These are phyloP conservation scores for Clitocybe nebularis DNA, from an alignment of 1,284 basidiomycete species.

Conservation along the genomic window DNA sequence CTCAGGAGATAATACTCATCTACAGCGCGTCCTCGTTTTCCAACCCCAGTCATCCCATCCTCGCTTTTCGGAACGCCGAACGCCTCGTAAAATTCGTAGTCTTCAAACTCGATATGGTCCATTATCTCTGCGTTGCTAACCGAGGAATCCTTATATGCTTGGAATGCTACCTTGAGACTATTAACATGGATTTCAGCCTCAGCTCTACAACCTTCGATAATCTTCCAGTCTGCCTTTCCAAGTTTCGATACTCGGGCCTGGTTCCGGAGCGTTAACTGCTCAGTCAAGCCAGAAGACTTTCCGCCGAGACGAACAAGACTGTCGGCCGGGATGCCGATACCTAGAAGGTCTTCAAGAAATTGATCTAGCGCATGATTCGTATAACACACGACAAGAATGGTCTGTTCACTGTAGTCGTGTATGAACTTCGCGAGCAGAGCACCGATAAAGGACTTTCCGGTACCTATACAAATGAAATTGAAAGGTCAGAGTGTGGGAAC, in stretches of 20 bases:
- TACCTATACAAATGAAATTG: slow-evolving; percentile 40
- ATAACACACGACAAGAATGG: slow-evolving; percentile 60
- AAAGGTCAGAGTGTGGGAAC: slow-evolving; percentile 2
- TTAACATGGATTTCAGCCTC: not conserved
- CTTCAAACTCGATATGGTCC: slow-evolving; percentile 42
- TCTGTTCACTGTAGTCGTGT: slow-evolving; percentile 40
- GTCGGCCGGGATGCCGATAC: slow-evolving; percentile 47
- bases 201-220: slow-evolving; percentile 31
- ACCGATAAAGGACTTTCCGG: slow-evolving; percentile 67
- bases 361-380: slow-evolving; percentile 68
- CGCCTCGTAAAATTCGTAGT: slow-evolving; percentile 39
- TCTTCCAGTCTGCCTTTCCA: slow-evolving; percentile 31
- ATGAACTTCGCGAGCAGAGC: slow-evolving; percentile 55
- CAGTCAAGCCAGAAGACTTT: slow-evolving; percentile 43
- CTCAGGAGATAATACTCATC: slow-evolving; percentile 37
- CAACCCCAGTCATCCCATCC: slow-evolving; percentile 42
- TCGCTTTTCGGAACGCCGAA: slow-evolving; percentile 39
- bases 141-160: slow-evolving; percentile 12
- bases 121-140: slow-evolving; percentile 27
- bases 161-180: not conserved
- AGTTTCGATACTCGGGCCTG: slow-evolving; percentile 24
- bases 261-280: slow-evolving; percentile 35
- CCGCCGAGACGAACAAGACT: slow-evolving; percentile 53
- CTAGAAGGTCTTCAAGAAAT: slow-evolving; percentile 54
- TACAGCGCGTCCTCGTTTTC: slow-evolving; percentile 32